Conservation (phyloP, 257 asterid genomes). For the Fraxinus anomala region DNA sequence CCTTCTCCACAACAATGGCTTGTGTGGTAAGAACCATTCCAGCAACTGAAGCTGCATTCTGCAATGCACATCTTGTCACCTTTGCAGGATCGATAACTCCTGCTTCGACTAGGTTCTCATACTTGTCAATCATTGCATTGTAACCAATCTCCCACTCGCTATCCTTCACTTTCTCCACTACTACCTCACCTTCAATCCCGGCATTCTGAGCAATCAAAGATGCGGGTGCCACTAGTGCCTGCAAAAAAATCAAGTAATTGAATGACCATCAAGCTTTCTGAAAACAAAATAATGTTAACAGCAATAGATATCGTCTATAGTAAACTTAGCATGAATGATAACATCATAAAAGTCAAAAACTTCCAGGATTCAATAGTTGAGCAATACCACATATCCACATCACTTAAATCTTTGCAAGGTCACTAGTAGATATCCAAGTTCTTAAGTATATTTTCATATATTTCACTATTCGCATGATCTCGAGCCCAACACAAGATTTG, state of each 20-base stretch:
- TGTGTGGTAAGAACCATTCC: slow-evolving; percentile 99
- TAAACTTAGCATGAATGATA: too few species aligned
- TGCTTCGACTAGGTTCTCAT: slow-evolving; percentile 76
- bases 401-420: too few species aligned
- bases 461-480: too few species aligned
- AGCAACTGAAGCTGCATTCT: slow-evolving; percentile 89
- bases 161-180: slow-evolving; percentile 73
- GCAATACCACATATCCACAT: too few species aligned
- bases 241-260: slow-evolving; percentile 1
- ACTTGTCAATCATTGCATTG: slow-evolving; percentile 82
- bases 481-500: too few species aligned
- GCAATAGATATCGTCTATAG: too few species aligned
- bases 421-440: too few species aligned
- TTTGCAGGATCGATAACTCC: slow-evolving; percentile 97
- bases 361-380: too few species aligned
- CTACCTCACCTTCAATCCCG: slow-evolving; percentile 96
- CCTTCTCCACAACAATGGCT: slow-evolving; percentile 90
- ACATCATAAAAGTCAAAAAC: too few species aligned
- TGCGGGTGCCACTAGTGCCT: slow-evolving; percentile 88
- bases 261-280: not conserved
- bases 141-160: slow-evolving; percentile 92
- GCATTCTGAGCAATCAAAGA: slow-evolving; percentile 87
- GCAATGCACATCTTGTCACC: slow-evolving; percentile 89
- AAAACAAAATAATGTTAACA: not conserved
- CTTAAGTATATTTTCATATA: too few species aligned